Conservation (phyloP, 176 grass and related monocot species). For the Hordeum vulgare region DNA sequence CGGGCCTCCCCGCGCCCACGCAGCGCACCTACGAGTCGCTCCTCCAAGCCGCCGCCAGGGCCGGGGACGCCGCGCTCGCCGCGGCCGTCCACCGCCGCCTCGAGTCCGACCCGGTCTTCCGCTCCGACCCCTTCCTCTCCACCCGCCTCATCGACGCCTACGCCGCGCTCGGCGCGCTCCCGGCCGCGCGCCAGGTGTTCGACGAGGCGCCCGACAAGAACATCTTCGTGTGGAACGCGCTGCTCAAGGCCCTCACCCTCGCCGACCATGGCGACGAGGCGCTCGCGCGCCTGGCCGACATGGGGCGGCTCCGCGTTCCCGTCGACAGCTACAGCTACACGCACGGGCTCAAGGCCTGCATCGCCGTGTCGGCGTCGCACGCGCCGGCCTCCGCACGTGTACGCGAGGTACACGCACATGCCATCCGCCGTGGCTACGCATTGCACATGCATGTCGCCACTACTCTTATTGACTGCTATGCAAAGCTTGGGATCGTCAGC, state of each 20-base stretch:
- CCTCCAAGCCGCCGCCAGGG: constrained; percentile 41
- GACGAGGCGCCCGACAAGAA: constrained; percentile 53
- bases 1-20: constrained; percentile 47
- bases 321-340: constrained; percentile 78
- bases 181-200: constrained; percentile 67
- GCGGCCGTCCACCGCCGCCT: constrained; percentile 45
- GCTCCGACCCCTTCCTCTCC: constrained; percentile 58
- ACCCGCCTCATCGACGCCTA: constrained; percentile 77
- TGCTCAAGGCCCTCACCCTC: constrained; percentile 56
- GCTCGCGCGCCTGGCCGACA: constrained; percentile 44
- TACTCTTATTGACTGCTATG: constrained; percentile 79
- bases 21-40: constrained; percentile 79
- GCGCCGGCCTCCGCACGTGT: constrained; percentile 29
- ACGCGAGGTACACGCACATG: constrained; percentile 51
- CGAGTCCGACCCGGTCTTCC: constrained; percentile 40
- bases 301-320: constrained; percentile 35
- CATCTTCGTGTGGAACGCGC: constrained; percentile 80
- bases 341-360: constrained; percentile 76
- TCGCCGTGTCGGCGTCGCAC: constrained; percentile 43
- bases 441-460: constrained; percentile 59
- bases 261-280: constrained; percentile 65
- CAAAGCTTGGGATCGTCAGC: constrained; percentile 50
- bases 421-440: constrained; percentile 23
- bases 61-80: constrained; percentile 23
- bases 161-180: constrained; percentile 33